These are phyloP conservation scores for Eutrema yunnanense DNA, from an alignment of 345 rosid species.

Conservation along the genomic window DNA sequence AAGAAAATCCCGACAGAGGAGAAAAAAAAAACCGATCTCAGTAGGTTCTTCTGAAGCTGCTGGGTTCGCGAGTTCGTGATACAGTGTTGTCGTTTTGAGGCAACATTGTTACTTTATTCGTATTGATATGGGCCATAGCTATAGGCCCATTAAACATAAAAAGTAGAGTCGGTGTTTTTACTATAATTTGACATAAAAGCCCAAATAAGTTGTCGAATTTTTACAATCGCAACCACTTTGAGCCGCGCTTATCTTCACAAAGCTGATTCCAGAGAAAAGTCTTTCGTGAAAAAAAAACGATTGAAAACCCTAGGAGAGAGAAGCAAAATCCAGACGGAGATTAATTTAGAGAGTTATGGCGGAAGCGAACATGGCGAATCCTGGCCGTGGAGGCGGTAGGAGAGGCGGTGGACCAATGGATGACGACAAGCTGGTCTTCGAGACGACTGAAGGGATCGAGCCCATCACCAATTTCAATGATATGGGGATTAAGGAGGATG, in stretches of 20 bases:
- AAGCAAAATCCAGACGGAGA: not conserved
- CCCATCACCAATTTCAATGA: constrained; percentile 73
- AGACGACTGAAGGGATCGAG: constrained; percentile 88
- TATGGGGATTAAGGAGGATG: constrained; percentile 78
- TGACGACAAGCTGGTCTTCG: constrained; percentile 65
- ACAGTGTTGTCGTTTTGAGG: constrained; percentile 5
- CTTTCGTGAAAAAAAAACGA: not conserved
- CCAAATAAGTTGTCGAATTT: not conserved
- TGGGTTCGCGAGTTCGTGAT: constrained; percentile 3
- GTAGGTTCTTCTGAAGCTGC: constrained; percentile 21
- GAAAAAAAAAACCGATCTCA: constrained; percentile 13
- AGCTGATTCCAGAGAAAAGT: not conserved
- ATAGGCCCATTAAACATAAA: constrained; percentile 3
- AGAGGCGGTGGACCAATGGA: constrained; percentile 39
- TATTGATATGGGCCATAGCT: not conserved
- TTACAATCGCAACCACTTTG: not conserved
- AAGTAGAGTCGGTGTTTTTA: not conserved
- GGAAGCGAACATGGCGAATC: constrained; percentile 12
- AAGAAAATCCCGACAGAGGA: constrained; percentile 7
- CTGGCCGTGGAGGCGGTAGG: constrained; percentile 38
- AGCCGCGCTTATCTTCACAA: constrained; percentile 16
- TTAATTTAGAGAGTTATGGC: constrained; percentile 13
- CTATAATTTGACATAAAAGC: not conserved
- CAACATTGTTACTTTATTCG: not conserved
- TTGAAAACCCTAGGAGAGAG: constrained; percentile 36